Evolutionary conservation across 441 rosid species (phyloP), one percentile per base, ranked within the genome.

Genomic region (Euphorbia schlechtendalii): DNA sequence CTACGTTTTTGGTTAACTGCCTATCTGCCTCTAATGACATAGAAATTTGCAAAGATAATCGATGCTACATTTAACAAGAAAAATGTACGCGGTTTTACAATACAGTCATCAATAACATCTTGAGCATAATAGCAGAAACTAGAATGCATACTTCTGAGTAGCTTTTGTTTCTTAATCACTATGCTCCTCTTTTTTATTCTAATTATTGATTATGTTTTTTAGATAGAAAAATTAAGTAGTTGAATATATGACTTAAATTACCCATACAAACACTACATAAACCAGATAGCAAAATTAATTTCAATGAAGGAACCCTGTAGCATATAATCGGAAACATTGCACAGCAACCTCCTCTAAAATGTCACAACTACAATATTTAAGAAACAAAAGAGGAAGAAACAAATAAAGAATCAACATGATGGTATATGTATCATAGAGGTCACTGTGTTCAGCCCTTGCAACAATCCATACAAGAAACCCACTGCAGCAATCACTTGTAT

Each of bases 271-370:
- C 6, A 38, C 8, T 38, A 38, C 10, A 43, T 22, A n/a, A 18
- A 17, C 12, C 22, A 13, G 8, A 15, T 43, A 61, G 28, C 38
- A 9, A 43, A 13, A 22, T 17, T 61, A 20, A 40, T 36, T 58
- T 14, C 53, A 32, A 61, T 43, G 15, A 41, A 13, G 53, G 41
- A 2, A 32, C 34, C 34, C 34, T 32, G 34, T 32, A 32, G 34
- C 41, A 27, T 54, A 28, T 28, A 45, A 45, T 45, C 36, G 25
- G 6, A 28, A n/a, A 61, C 28, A 46, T 17, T 20, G 22, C 24
- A 45, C 6, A 15, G 18, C 65, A 61, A 61, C 40, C 28, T 36
- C 65, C 65, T 62, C 56, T 49, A 49, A 30, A 48, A 30, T 48
- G 21, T 48, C 22, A 18, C 52, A 48, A 8, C 43, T 49, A 14